Evolutionary conservation across 1,139 yeast genomes (phyloP).

Genomic region (Saccharomyces pastorianus): DNA sequence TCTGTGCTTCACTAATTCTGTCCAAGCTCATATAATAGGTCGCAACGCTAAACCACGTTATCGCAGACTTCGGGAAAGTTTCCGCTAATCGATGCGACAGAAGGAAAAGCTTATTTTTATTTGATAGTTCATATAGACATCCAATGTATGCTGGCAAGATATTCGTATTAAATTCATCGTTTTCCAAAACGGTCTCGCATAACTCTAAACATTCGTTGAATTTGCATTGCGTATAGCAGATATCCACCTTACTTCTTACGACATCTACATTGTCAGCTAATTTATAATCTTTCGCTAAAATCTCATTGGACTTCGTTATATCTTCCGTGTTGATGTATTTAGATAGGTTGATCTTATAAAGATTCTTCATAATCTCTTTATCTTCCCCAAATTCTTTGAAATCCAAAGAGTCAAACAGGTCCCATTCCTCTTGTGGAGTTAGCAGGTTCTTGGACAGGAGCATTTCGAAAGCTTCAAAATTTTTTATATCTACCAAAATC

Average conservation of each 20-base stretch:
- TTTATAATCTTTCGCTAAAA: conserved; percentile 63
- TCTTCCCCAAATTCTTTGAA: conserved; percentile 74
- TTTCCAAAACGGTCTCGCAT: conserved; percentile 56
- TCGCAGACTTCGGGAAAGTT: conserved; percentile 69
- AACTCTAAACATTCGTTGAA: conserved; percentile 67
- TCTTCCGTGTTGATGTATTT: conserved; percentile 57
- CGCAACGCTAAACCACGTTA: conserved; percentile 91
- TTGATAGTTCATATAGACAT: conserved; percentile 78
- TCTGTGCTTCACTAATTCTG: conserved; percentile 74
- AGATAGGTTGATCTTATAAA: conserved; percentile 71
- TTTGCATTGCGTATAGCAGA: conserved; percentile 67
- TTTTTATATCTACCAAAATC: conserved; percentile 76
- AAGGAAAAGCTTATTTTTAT: conserved; percentile 70
- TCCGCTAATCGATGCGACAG: conserved; percentile 85
- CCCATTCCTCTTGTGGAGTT: conserved; percentile 87
- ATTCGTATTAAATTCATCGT: conserved; percentile 66
- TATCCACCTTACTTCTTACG: conserved; percentile 61
- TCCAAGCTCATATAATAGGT: conserved; percentile 74
- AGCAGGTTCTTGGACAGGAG: conserved; percentile 64
- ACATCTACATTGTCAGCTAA: conserved; percentile 65
- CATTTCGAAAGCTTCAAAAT: conserved; percentile 88
- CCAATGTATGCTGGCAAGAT: conserved; percentile 74
- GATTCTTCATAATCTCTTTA: conserved; percentile 64
- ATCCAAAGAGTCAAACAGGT: conserved; percentile 50
- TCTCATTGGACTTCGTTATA: conserved; percentile 58